Evolutionary conservation across 2,329 filamentous ascomycete species (phyloP).

Genomic region (Cladosporium oxysporum): DNA sequence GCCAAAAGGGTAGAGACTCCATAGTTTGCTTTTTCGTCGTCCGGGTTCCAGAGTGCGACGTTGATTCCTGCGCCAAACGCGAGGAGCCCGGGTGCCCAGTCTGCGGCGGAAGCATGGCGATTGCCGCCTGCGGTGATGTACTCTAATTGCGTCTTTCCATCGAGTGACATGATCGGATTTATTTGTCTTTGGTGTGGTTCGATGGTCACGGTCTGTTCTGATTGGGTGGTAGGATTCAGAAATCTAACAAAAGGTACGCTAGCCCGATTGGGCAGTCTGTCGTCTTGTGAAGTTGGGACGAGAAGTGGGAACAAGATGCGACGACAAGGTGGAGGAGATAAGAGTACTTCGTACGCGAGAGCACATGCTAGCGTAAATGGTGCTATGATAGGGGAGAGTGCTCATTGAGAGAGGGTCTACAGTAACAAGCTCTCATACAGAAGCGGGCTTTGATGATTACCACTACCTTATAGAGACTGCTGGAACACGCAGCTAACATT

Average conservation of each 20-base stretch:
- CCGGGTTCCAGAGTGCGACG: constrained; percentile 82
- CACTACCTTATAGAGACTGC: too few species aligned
- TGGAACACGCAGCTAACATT: too few species aligned
- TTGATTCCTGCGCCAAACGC: constrained; percentile 90
- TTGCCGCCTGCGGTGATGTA: constrained; percentile 82
- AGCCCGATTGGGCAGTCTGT: background rate
- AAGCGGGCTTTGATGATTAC: too few species aligned
- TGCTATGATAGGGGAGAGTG: too few species aligned
- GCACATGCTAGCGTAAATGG: too few species aligned
- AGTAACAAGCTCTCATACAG: too few species aligned
- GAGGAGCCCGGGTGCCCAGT: constrained; percentile 76
- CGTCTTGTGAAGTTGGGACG: background rate
- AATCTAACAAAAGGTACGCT: background rate
- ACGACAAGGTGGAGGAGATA: too few species aligned
- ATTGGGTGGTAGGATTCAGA: constrained; percentile 1
- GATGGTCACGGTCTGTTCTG: background rate
- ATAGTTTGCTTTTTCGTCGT: constrained; percentile 44
- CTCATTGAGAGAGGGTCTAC: too few species aligned
- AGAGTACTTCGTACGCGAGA: too few species aligned
- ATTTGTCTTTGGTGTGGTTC: background rate
- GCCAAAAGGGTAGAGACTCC: constrained; percentile 70
- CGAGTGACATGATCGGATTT: background rate
- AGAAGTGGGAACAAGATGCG: too few species aligned
- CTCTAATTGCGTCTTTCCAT: constrained; percentile 20
- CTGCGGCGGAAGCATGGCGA: constrained; percentile 82